Evolutionary conservation across 208 protist genomes (phyloP).

Genomic region (Trypanosoma rangeli): DNA sequence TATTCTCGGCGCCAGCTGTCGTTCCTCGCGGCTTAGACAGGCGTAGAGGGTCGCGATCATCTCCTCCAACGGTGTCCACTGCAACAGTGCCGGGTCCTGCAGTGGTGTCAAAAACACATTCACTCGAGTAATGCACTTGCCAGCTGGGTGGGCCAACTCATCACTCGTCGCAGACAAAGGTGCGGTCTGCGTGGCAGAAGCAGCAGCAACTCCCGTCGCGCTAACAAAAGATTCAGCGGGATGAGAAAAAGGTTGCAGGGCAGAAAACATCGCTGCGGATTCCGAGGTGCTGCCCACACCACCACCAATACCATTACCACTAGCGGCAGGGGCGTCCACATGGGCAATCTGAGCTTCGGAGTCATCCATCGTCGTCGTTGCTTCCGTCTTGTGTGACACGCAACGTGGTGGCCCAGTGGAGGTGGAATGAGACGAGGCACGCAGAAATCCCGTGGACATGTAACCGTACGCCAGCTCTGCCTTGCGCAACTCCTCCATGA

Average conservation of each 20-base stretch:
- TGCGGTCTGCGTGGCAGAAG: not conserved
- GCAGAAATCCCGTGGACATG: constrained; percentile 54
- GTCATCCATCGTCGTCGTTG: not conserved
- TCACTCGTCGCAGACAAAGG: constrained; percentile 1
- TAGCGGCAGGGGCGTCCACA: not conserved
- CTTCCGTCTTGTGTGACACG: not conserved
- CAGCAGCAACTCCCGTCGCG: not conserved
- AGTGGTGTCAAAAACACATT: constrained; percentile 78
- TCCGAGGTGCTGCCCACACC: no score
- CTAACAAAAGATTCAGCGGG: not conserved
- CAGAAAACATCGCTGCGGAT: no score
- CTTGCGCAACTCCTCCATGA: constrained; percentile 75
- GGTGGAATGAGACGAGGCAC: constrained; percentile 1
- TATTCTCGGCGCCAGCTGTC: not conserved
- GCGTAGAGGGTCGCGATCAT: constrained; percentile 54
- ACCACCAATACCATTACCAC: not conserved
- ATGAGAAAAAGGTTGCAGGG: not conserved
- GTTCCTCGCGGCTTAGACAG: constrained; percentile 31
- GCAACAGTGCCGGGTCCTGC: constrained; percentile 26
- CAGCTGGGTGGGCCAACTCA: not conserved
- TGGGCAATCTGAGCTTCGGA: not conserved
- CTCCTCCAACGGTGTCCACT: constrained; percentile 65
- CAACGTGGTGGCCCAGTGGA: not conserved
- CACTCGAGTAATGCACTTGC: constrained; percentile 17
- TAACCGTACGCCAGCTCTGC: constrained; percentile 76